phyloP scores from a whole-genome alignment of 2,329 filamentous ascomycete species.

The Pseudogymnoascus sp. region DNA sequence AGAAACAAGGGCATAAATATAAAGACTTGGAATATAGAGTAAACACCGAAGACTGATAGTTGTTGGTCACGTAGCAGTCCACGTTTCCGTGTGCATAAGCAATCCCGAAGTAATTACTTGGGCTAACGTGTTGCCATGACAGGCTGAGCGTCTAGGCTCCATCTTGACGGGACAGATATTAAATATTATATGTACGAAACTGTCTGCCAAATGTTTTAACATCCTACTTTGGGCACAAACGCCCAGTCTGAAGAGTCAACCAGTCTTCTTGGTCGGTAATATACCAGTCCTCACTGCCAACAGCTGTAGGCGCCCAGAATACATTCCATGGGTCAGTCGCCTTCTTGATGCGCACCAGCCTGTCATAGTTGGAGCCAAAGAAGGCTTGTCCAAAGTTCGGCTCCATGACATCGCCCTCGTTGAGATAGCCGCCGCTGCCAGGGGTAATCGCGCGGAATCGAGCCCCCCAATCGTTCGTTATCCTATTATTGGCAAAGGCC shows the following conservation, averaged over 20 bases:
- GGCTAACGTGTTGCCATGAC: not conserved
- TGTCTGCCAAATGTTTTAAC: not conserved
- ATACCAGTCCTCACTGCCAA: conserved; percentile 13
- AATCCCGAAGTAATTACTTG: not conserved
- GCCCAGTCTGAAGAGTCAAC: not conserved
- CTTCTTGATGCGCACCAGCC: conserved; percentile 16
- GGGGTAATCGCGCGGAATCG: conserved; percentile 32
- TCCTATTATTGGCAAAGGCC: conserved; percentile 21
- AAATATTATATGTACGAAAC: not conserved
- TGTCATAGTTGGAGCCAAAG: conserved; percentile 30
- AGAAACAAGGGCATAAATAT: not conserved
- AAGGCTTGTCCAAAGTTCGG: conserved; percentile 36
- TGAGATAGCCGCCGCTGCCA: conserved; percentile 38
- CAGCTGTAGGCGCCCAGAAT: conserved; percentile 15
- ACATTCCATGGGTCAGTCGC: conserved; percentile 14
- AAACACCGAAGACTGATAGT: not conserved
- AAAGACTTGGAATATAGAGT: not conserved
- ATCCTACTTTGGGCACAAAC: not conserved
- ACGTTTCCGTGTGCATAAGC: not conserved
- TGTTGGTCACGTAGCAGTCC: not conserved
- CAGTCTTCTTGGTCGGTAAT: conserved; percentile 1
- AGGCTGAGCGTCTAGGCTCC: not conserved
- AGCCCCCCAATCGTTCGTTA: conserved; percentile 27
- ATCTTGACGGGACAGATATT: not conserved
- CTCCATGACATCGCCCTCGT: conserved; percentile 42